phyloP scores from a whole-genome alignment of 2,329 filamentous ascomycete genomes.

The Lasiodiplodia theobromae region DNA sequence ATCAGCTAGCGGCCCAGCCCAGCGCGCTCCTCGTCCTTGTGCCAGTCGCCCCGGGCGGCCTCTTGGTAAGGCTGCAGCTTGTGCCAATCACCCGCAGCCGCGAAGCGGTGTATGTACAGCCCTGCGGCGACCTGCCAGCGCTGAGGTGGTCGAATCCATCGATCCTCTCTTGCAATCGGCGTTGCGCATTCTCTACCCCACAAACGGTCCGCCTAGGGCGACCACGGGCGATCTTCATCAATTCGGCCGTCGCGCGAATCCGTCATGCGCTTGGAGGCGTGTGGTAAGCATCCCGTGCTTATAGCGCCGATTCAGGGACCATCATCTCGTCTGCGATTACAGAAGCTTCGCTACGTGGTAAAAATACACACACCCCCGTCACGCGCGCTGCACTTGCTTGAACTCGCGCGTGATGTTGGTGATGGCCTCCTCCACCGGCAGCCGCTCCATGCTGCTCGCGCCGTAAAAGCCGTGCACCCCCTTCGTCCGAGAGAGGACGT shows the following conservation, averaged over 20 bases:
- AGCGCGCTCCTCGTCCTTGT: background rate
- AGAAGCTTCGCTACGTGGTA: slow-evolving; percentile 3
- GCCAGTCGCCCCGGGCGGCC: background rate
- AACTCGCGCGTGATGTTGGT: slow-evolving; percentile 63
- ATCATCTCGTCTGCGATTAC: slow-evolving; percentile 19
- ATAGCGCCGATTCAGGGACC: slow-evolving; percentile 14
- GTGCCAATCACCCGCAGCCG: slow-evolving; percentile 22
- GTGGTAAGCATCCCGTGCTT: slow-evolving; percentile 1
- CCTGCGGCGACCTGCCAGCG: background rate
- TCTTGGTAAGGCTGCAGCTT: slow-evolving; percentile 16
- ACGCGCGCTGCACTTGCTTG: slow-evolving; percentile 46
- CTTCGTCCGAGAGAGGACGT: slow-evolving; percentile 65
- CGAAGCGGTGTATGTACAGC: slow-evolving; percentile 22
- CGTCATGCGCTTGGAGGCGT: slow-evolving; percentile 1
- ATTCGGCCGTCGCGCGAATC: slow-evolving; percentile 17
- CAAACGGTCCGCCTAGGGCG: slow-evolving; percentile 21
- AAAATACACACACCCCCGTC: background rate
- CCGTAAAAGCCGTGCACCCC: slow-evolving; percentile 77
- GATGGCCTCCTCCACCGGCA: slow-evolving; percentile 73
- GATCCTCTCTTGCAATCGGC: background rate
- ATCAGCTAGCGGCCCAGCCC: slow-evolving; percentile 11
- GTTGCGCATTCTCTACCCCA: slow-evolving; percentile 8
- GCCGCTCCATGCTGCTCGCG: slow-evolving; percentile 72
- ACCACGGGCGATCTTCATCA: slow-evolving; percentile 22
- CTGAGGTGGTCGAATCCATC: slow-evolving; percentile 17